phyloP scores from a whole-genome alignment of 768 basidiomycete species.

The Termitomyces eurrhizus region DNA sequence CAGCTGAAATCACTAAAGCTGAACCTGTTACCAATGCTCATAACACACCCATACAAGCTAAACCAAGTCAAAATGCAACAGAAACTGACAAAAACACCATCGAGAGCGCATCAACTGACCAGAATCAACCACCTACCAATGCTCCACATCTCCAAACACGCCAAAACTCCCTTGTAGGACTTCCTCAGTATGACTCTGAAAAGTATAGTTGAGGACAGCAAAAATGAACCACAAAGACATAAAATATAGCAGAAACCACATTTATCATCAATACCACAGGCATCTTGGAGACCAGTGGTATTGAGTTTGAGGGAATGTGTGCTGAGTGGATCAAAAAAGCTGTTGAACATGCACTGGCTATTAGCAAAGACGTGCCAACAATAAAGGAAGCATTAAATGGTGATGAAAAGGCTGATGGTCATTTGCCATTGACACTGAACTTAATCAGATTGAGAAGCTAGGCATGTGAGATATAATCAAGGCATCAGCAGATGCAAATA shows the following conservation, averaged over 20 bases:
- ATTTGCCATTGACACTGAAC: too few relatives aligned
- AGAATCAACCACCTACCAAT: background rate
- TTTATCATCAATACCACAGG: background rate
- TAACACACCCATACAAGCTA: too few relatives aligned
- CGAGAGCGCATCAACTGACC: too few relatives aligned
- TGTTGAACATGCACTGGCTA: background rate
- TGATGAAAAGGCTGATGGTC: too few relatives aligned
- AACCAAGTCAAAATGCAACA: too few relatives aligned
- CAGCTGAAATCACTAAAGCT: too few relatives aligned
- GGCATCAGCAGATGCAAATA: conserved; percentile 3
- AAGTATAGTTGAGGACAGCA: conserved; percentile 1
- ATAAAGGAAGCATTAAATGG: background rate
- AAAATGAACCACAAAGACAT: background rate
- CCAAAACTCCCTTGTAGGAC: conserved; percentile 3
- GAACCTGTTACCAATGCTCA: too few relatives aligned
- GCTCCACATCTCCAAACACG: background rate
- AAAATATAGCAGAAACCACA: background rate
- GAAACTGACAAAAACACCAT: too few relatives aligned
- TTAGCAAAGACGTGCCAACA: background rate
- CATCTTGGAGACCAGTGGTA: background rate
- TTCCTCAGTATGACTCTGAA: background rate
- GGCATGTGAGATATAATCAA: conserved; percentile 1
- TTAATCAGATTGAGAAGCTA: too few relatives aligned
- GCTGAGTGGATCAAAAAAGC: background rate
- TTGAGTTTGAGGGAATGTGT: background rate